Evolutionary conservation across 2,329 filamentous ascomycete species (phyloP), one percentile per base, ranked within the genome.

Genomic region (Neopestalotiopsis rosae): DNA sequence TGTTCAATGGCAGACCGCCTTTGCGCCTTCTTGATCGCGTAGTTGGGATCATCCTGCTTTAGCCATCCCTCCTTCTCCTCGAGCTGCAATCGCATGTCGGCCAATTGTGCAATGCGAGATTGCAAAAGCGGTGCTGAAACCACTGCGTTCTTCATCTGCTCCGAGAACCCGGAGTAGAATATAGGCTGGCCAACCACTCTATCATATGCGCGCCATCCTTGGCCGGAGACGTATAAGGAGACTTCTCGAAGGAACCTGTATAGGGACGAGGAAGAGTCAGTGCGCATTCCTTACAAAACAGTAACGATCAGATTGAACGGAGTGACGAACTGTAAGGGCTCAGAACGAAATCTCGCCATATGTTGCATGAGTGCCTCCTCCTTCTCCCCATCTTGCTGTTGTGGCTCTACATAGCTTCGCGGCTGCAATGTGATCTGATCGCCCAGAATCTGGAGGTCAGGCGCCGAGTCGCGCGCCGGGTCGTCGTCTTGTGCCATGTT

Each of bases 121-220:
- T 91, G 91, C 38, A 99, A 84, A 72, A 97, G 87, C 0, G 91
- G 89, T 45, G 93, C 94, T 17, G 87, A 90, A 74, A 98, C 83
- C 34, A 98, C 92, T 74, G 88, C 86, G 28, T 85, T 84, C 81
- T 93, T 97, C 89, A 99, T 97, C 69, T 94, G 90, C 72, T 98
- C 95, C 34, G 91, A 92, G 82, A 97, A 99, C 32, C 96, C 96
- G 0, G 91, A 83, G 80, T 98, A 99, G 83, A 95, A 98, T 72
- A 98, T 91, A 10, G 94, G 94, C 79, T 97, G 95, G 28, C 96
- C 96, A 74, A 98, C 91, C 71, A 95, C 88, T 71, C 92, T 85
- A 77, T 98, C 94, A 83, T 99, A 99, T 70, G 93, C 94, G 70
- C 96, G 93, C 96, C 96, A 99, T 79, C 95, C 95, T 65, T 93